phyloP scores from a whole-genome alignment of 2,329 filamentous ascomycete genomes.

The Capronia epimyces region DNA sequence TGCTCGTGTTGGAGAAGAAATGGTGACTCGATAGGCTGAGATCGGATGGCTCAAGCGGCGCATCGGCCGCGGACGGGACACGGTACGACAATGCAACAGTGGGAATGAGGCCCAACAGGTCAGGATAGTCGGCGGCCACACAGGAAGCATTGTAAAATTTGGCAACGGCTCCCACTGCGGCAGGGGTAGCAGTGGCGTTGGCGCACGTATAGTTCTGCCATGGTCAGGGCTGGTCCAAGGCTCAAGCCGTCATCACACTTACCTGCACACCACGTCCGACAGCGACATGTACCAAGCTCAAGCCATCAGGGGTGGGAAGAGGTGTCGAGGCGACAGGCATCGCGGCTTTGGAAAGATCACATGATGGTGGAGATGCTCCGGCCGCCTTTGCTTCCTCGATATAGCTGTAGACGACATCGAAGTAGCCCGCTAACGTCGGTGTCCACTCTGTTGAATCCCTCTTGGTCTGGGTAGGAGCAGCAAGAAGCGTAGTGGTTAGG shows the following conservation, averaged over 20 bases:
- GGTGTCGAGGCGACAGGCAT: constrained; percentile 47
- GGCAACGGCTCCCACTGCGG: constrained; percentile 67
- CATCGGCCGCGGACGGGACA: constrained; percentile 40
- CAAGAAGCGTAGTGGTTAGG: constrained; percentile 33
- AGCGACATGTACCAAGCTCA: constrained; percentile 69
- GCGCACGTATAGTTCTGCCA: constrained; percentile 85
- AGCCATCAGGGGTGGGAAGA: constrained; percentile 59
- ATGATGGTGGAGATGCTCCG: constrained; percentile 27
- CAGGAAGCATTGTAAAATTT: constrained; percentile 85
- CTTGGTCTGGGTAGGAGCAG: constrained; percentile 32
- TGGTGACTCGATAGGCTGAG: constrained; percentile 68
- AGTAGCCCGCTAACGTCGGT: constrained; percentile 38
- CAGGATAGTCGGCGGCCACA: constrained; percentile 63
- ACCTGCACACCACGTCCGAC: constrained; percentile 72
- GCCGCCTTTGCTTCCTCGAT: constrained; percentile 32
- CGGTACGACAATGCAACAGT: constrained; percentile 63
- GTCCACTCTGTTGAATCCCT: constrained; percentile 35
- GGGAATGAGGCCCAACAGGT: constrained; percentile 60
- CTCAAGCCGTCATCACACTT: not conserved
- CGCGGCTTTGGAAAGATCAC: constrained; percentile 34
- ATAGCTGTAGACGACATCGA: constrained; percentile 37
- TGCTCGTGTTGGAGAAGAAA: constrained; percentile 67
- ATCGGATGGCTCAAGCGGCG: constrained; percentile 49
- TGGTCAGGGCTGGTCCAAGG: not conserved
- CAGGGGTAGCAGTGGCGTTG: constrained; percentile 55